Base-by-base conservation (phyloP, 2,329 filamentous ascomycete genomes). In the Penicillium sp. region DNA sequence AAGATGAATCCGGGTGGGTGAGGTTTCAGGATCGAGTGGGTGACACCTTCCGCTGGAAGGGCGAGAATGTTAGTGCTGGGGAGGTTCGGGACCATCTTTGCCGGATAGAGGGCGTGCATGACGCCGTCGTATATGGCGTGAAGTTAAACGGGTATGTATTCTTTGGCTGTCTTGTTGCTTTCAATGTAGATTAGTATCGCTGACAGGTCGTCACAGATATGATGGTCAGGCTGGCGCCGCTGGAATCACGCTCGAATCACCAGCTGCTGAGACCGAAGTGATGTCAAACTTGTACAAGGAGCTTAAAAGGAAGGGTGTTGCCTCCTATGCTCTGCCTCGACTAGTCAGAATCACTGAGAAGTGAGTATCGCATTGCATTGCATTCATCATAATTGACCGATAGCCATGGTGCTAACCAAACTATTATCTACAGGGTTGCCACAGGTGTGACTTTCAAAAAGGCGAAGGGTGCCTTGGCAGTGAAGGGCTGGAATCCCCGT, bases 391-490 rank as follows among this genome's bases (percentile, higher is more conserved):
- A 25, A 25, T 25, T 7, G 12, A 34, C 7, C 4, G 1, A 25
- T 11, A 18, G n/a, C 10, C 2, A 9, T 16, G 7, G 28, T 8
- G 10, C 33, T 59, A 42, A 54, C 4, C 4, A 16, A 18, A 2
- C 8, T 19, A 2, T 25, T 7, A n/a, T 28, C 29, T n/a, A 12
- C 33, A 71, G 68, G 45, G 74, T 76, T 44, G 69, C 70, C 49
- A 72, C 72, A 1, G 72, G 72, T 37, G 75, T 72, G n/a, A 77
- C 75, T 4, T 77, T 77, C 64, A 78, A 77, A 54, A 75, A 77
- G 54, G 71, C 72, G 2, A 77, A 77, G 57, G 67, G 65, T 7
- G 72, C 73, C 8, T 53, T 77, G 22, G 59, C 68, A 22, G 73
- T 72, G 54, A 72, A 72, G 43, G 62, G 64, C 13, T 76, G 74